phyloP scores from a whole-genome alignment of 768 basidiomycete species.

The Boletus coccyginus region DNA sequence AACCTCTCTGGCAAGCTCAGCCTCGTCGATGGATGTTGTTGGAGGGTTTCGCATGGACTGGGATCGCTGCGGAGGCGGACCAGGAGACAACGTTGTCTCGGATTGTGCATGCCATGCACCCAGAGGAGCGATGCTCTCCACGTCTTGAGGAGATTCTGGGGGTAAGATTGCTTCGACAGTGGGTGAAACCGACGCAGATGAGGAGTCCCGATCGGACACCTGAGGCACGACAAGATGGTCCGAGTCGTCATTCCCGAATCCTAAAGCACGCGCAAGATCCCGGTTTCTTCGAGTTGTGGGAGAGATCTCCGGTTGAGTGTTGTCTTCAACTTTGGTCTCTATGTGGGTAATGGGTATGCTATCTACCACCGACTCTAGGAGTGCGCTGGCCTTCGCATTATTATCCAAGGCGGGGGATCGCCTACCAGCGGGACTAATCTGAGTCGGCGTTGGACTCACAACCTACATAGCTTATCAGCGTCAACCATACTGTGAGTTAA shows the following conservation, averaged over 20 bases:
- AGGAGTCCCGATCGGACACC: conserved; percentile 23
- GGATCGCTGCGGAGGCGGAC: conserved; percentile 25
- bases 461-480: conserved; percentile 38
- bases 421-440: conserved; percentile 30
- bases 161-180: conserved; percentile 35
- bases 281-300: conserved; percentile 62
- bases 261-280: conserved; percentile 71
- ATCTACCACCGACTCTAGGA: conserved; percentile 61
- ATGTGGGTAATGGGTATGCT: conserved; percentile 44
- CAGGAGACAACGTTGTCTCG: conserved; percentile 14
- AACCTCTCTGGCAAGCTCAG: conserved; percentile 61
- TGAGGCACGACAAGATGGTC: conserved; percentile 24
- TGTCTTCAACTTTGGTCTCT: conserved; percentile 26
- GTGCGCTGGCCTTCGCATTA: conserved; percentile 57
- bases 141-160: conserved; percentile 16
- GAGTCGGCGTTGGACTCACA: conserved; percentile 50
- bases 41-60: conserved; percentile 38
- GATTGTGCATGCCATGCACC: conserved; percentile 1
- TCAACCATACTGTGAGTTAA: background rate
- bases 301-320: conserved; percentile 37
- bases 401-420: conserved; percentile 44
- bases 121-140: conserved; percentile 8
- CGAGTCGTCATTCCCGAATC: conserved; percentile 53
- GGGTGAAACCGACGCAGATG: conserved; percentile 32
- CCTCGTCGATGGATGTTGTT: conserved; percentile 45